phyloP scores from a whole-genome alignment of 2,329 filamentous ascomycete genomes.

The Ophiostoma pallidulum region DNA sequence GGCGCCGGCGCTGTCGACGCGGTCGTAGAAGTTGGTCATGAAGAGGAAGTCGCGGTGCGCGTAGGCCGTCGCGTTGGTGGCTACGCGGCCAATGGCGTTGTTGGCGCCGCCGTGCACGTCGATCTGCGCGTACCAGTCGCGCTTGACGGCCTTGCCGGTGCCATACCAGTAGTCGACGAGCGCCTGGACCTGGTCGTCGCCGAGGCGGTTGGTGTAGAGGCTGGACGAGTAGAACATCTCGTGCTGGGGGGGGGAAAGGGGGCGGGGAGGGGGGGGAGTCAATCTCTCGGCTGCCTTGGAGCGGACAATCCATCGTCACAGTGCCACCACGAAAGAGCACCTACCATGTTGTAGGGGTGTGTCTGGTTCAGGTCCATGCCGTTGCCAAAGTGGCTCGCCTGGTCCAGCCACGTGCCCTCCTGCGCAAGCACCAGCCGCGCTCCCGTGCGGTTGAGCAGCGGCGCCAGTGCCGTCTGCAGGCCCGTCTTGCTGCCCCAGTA shows the following conservation, averaged over 20 bases:
- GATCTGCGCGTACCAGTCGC: constrained; percentile 33
- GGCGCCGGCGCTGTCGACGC: constrained; percentile 22
- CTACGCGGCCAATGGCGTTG: constrained; percentile 26
- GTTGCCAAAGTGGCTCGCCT: constrained; percentile 26
- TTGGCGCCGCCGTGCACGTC: constrained; percentile 33
- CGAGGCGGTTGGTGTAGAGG: constrained; percentile 30
- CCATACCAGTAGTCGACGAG: constrained; percentile 34
- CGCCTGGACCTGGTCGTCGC: constrained; percentile 24
- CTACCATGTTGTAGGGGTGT: constrained; percentile 21
- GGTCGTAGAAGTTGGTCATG: constrained; percentile 40
- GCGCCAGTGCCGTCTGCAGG: constrained; percentile 24
- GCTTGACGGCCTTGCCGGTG: constrained; percentile 26
- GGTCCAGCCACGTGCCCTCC: constrained; percentile 23
- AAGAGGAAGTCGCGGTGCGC: constrained; percentile 37
- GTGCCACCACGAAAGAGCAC: neutral
- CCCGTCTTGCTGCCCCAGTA: constrained; percentile 29
- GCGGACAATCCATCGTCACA: too few relatives aligned
- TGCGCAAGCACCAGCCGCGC: constrained; percentile 25
- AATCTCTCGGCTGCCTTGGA: too few relatives aligned
- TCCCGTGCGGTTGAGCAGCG: constrained; percentile 26
- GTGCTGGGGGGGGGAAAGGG: too few relatives aligned
- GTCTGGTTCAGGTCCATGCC: constrained; percentile 23
- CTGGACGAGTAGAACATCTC: constrained; percentile 35
- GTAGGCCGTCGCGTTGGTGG: constrained; percentile 27
- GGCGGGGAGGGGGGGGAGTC: too few relatives aligned